Evolutionary conservation across 2,329 filamentous ascomycete species (phyloP).

Genomic region (Aureobasidium sp.): DNA sequence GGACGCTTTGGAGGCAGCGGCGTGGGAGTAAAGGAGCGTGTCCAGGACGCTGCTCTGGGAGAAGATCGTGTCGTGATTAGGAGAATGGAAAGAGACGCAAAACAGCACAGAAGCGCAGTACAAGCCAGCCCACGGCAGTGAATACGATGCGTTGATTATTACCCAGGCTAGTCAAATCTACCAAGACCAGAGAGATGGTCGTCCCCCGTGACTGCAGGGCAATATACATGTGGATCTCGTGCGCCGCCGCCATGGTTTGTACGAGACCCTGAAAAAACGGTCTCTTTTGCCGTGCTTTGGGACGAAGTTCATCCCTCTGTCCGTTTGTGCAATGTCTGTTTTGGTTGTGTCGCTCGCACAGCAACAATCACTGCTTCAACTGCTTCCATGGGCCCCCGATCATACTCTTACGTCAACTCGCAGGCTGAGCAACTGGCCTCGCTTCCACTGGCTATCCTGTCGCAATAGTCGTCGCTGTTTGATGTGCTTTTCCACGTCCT

Average conservation of each 20-base stretch:
- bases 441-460: background rate
- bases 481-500: background rate
- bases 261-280: background rate
- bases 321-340: conserved; percentile 7
- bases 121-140: background rate
- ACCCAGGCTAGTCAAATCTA: conserved; percentile 9
- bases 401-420: background rate
- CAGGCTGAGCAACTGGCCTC: background rate
- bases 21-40: background rate
- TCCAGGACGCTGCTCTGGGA: background rate
- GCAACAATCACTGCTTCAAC: background rate
- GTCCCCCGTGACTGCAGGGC: conserved; percentile 1
- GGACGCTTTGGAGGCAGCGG: background rate
- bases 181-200: background rate
- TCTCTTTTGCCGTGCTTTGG: background rate
- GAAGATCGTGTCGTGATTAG: background rate
- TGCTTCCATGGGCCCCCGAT: background rate
- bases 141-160: conserved; percentile 11
- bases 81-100: background rate
- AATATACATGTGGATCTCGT: background rate
- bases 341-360: background rate
- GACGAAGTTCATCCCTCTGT: background rate
- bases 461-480: background rate
- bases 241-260: background rate
- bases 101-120: background rate